Base-by-base conservation (phyloP, 2,329 filamentous ascomycete species). In the Fusarium fracticaudum region DNA sequence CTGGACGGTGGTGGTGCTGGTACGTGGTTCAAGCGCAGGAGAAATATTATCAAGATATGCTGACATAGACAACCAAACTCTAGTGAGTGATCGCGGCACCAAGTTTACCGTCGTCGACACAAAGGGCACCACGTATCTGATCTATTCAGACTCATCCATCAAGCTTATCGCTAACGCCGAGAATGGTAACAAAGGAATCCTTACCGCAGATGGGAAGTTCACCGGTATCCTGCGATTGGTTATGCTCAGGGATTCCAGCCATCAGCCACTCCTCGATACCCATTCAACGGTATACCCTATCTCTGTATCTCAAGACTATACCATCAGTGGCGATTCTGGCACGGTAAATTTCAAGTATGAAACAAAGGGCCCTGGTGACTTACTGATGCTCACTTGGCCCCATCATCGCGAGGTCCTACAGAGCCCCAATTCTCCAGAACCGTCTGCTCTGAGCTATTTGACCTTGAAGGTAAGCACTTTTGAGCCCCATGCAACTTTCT, bases 401-500 rank as follows among this genome's bases (percentile, higher is more conserved):
- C 55, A 59, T 29, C 55, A 59, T 1, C 55, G 41, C 17, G 33
- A 59, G 8, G 41, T 59, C 2, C 14, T 59, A 11, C 41, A 59
- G 5, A 59, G 3, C 1, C 55, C 55, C 0, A 38, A 15, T 1
- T 59, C 55, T 10, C 55, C 41, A 1, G 9, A n/a, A 0, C 41
- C 41, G 11, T 13, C n/a, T 8, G 2, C 31, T 22, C 33, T 47
- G 0, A 47, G 41, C 10, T 59, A 48, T 10, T 6, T 59, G 41
- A 59, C 55, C 14, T 11, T 59, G 20, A 59, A 59, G 8, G 55
- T 38, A 5, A 20, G 31, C 14, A 17, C 13, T 6, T 6, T 18
- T 5, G 0, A 15, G 0, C 4, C 24, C 45, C 1, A 0, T 8
- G 4, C 2, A 22, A 22, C 26, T 5, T 59, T 29, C 4, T 22